Conservation (phyloP, 2,329 filamentous ascomycete species). For the Kalmusia sp. region DNA sequence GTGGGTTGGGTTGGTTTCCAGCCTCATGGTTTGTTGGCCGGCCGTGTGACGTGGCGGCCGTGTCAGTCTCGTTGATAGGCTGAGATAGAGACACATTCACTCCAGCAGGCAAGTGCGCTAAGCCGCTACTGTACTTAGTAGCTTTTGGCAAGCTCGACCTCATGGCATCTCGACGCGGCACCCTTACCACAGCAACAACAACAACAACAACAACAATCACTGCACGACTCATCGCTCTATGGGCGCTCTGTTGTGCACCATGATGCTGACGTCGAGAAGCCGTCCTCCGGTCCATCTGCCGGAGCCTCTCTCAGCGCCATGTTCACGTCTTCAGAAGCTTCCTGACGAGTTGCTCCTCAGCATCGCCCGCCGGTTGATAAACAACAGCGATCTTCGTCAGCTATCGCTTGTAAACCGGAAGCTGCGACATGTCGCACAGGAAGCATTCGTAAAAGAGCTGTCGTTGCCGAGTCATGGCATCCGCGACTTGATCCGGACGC, state of each 20-base stretch:
- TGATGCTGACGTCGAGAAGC: neutral
- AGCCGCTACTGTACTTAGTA: neutral
- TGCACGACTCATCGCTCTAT: neutral
- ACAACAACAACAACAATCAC: too few relatives aligned
- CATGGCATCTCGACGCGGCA: neutral
- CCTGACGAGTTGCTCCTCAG: slow-evolving; percentile 10
- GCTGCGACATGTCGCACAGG: slow-evolving; percentile 17
- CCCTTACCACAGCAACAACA: neutral
- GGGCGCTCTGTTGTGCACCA: neutral
- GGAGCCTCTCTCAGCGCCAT: too few relatives aligned
- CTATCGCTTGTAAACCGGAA: slow-evolving; percentile 21
- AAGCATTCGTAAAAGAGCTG: slow-evolving; percentile 19
- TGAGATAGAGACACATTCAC: slow-evolving; percentile 4
- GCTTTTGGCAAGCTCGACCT: neutral
- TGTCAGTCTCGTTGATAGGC: neutral
- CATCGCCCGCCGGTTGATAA: neutral
- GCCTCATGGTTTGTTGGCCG: neutral
- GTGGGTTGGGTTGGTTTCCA: neutral
- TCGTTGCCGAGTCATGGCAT: slow-evolving; percentile 17
- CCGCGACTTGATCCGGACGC: slow-evolving; percentile 15
- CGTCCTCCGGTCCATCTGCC: neutral
- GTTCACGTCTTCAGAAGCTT: neutral
- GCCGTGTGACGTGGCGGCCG: slow-evolving; percentile 1
- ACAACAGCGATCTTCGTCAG: slow-evolving; percentile 5
- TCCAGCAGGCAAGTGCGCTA: neutral